Conservation (phyloP, 164 flowering plant genomes). For the Saururus chinensis region DNA sequence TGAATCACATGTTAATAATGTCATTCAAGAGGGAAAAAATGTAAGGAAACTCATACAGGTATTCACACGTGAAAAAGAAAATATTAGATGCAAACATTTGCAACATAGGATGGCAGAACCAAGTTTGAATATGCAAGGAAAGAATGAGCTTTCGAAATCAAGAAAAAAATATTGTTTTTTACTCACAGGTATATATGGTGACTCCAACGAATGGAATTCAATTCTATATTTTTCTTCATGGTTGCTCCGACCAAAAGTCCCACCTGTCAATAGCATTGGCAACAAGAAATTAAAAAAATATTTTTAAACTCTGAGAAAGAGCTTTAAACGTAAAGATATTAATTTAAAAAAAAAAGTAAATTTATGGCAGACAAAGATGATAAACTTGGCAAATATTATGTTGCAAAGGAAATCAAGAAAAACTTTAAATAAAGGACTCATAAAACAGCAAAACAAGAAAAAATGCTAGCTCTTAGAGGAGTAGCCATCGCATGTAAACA, state of each 20-base stretch:
- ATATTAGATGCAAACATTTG: neutral
- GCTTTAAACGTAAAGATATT: neutral
- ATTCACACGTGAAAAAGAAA: neutral
- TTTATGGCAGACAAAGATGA: too few relatives aligned
- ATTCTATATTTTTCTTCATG: slow-evolving; percentile 75
- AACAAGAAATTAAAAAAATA: too few relatives aligned
- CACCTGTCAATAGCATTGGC: slow-evolving; percentile 32
- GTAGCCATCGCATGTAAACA: too few relatives aligned
- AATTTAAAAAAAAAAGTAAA: too few relatives aligned
- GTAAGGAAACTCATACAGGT: neutral
- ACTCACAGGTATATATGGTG: slow-evolving; percentile 80
- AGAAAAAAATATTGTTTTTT: neutral
- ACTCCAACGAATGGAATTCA: slow-evolving; percentile 60
- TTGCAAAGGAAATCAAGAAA: too few relatives aligned
- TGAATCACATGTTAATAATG: neutral
- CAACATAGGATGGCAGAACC: neutral
- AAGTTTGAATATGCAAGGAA: neutral
- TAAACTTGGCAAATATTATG: too few relatives aligned
- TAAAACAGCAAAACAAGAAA: too few relatives aligned
- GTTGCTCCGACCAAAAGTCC: slow-evolving; percentile 57
- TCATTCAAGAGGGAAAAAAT: neutral
- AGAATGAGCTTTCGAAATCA: neutral
- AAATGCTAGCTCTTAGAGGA: too few relatives aligned
- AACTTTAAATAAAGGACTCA: too few relatives aligned
- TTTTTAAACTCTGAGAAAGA: neutral